These are phyloP conservation scores for Cerioporus squamosus DNA, from an alignment of 1,284 basidiomycete genomes.

Conservation along the genomic window DNA sequence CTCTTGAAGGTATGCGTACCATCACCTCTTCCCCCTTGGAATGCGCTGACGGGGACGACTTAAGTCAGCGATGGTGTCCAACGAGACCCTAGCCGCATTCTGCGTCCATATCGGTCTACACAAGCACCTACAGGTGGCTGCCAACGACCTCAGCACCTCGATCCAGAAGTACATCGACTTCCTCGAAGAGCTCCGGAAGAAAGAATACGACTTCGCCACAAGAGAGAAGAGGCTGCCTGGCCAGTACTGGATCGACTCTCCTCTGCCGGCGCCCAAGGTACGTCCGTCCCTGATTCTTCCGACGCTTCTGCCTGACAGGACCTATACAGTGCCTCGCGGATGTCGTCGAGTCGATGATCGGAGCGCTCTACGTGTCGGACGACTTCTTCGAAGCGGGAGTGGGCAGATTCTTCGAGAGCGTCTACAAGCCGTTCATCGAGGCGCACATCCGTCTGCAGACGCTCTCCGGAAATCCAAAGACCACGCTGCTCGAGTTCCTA, in stretches of 20 bases:
- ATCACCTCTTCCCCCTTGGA: not conserved
- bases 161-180: constrained; percentile 60
- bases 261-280: constrained; percentile 75
- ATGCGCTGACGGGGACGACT: not conserved
- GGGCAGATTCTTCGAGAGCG: constrained; percentile 65
- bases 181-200: constrained; percentile 49
- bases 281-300: not conserved
- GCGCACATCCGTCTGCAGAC: constrained; percentile 70
- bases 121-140: constrained; percentile 61
- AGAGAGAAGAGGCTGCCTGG: constrained; percentile 54
- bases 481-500: constrained; percentile 70
- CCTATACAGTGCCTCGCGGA: constrained; percentile 68
- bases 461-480: constrained; percentile 74
- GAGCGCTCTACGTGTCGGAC: constrained; percentile 78
- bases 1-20: constrained; percentile 63
- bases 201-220: constrained; percentile 52
- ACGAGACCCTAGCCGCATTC: constrained; percentile 71
- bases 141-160: constrained; percentile 49
- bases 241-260: constrained; percentile 73
- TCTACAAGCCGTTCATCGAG: constrained; percentile 76
- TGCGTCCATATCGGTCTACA: constrained; percentile 71
- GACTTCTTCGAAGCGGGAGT: constrained; percentile 62
- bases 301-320: not conserved
- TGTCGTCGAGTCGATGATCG: constrained; percentile 76
- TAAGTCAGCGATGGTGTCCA: constrained; percentile 83